Conservation (phyloP, 2,329 filamentous ascomycete species). For the Ilyonectria sp. region DNA sequence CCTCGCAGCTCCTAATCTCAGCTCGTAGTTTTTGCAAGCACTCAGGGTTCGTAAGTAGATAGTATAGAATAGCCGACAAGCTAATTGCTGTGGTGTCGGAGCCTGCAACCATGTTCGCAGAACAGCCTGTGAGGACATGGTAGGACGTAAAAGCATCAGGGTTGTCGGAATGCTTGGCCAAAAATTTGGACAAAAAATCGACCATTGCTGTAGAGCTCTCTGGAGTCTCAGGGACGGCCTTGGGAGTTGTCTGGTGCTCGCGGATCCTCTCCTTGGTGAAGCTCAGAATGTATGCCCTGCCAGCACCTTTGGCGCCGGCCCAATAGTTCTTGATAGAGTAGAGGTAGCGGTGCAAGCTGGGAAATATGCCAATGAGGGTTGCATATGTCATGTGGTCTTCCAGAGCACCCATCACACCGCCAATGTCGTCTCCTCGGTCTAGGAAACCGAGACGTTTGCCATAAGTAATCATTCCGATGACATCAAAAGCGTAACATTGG, state of each 20-base stretch:
- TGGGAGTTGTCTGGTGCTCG: slow-evolving; percentile 32
- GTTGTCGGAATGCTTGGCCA: slow-evolving; percentile 33
- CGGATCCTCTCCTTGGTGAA: slow-evolving; percentile 36
- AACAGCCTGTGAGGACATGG: slow-evolving; percentile 40
- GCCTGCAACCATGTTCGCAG: slow-evolving; percentile 42
- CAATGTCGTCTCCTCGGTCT: slow-evolving; percentile 53
- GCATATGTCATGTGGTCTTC: slow-evolving; percentile 46
- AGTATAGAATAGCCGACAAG: slow-evolving; percentile 39
- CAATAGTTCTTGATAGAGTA: slow-evolving; percentile 41
- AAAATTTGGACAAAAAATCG: slow-evolving; percentile 44
- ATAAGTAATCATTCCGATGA: slow-evolving; percentile 56
- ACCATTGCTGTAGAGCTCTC: slow-evolving; percentile 27
- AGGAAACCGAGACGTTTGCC: slow-evolving; percentile 55
- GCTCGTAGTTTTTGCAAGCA: slow-evolving; percentile 24
- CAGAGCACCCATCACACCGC: slow-evolving; percentile 45
- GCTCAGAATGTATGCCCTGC: slow-evolving; percentile 33
- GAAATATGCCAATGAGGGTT: slow-evolving; percentile 44
- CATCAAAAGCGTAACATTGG: slow-evolving; percentile 59
- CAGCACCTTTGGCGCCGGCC: slow-evolving; percentile 37
- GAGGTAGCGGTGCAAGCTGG: slow-evolving; percentile 33
- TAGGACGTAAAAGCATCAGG: slow-evolving; percentile 36
- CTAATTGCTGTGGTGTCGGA: slow-evolving; percentile 45
- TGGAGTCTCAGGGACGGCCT: slow-evolving; percentile 14
- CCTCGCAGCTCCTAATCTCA: slow-evolving; percentile 24
- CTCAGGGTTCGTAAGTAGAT: slow-evolving; percentile 30